phyloP scores from a whole-genome alignment of 208 protist species.

The Trypanosoma platydactyli region DNA sequence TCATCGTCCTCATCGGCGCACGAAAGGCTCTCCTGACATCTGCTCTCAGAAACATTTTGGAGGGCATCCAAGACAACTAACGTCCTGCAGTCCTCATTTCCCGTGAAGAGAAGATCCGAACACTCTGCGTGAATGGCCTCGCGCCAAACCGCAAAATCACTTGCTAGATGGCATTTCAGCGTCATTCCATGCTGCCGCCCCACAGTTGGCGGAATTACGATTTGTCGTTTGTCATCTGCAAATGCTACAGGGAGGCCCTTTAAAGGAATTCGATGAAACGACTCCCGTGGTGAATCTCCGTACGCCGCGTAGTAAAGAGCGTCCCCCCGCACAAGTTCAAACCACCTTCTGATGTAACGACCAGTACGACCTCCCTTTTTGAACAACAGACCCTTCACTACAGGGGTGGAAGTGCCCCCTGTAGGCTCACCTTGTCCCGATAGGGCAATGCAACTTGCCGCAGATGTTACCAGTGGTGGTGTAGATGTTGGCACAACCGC shows the following conservation, averaged over 20 bases:
- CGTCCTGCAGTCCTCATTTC: neutral
- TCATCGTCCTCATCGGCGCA: neutral
- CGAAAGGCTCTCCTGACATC: neutral
- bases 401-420: neutral
- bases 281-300: constrained; percentile 2
- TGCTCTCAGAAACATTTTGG: neutral
- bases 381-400: constrained; percentile 16
- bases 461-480: neutral
- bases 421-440: neutral
- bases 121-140: constrained; percentile 15
- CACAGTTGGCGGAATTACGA: constrained; percentile 9
- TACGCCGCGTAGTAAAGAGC: constrained; percentile 16
- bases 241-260: constrained; percentile 13
- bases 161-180: neutral
- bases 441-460: too few species aligned
- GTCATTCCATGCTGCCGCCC: neutral
- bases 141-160: constrained; percentile 24
- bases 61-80: neutral
- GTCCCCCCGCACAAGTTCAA: constrained; percentile 18
- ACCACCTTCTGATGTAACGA: constrained; percentile 17
- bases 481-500: neutral
- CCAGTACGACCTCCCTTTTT: constrained; percentile 16
- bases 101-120: neutral
- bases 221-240: constrained; percentile 11
- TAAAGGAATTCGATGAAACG: constrained; percentile 15